Percentiles rank a stretch among this genome's conserved stretches.
Evolutionary conservation across 495 filamentous ascomycete genomes (phyloP).

Genomic region (Lichenothelia convexa): DNA sequence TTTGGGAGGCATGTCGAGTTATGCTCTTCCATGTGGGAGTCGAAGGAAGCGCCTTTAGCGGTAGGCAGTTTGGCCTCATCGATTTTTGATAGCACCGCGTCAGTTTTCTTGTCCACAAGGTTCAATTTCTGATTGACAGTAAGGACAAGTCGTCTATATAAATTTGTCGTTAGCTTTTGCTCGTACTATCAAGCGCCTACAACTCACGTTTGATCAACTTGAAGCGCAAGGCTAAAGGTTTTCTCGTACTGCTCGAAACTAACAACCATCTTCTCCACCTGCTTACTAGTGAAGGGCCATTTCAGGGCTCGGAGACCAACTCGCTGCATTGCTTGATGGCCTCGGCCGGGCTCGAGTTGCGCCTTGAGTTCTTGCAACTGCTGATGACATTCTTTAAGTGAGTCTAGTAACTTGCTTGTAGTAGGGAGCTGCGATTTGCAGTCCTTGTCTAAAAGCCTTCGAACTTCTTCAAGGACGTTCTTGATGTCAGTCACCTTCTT

Average conservation of each 20-base stretch:
- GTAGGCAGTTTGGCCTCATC: conserved; percentile 3
- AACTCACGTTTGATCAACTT: conserved; percentile 26
- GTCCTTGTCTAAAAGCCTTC: conserved; percentile 6
- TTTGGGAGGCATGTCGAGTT: conserved; percentile 9
- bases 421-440: conserved; percentile 5
- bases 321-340: conserved; percentile 12
- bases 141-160: too few species aligned
- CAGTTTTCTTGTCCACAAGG: too few species aligned
- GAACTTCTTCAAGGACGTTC: conserved; percentile 3
- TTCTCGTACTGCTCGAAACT: conserved; percentile 21
- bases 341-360: conserved; percentile 20
- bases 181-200: neutral
- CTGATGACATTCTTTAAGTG: conserved; percentile 12
- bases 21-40: conserved; percentile 7
- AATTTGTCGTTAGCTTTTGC: neutral
- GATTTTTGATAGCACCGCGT: too few species aligned
- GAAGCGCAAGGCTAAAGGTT: conserved; percentile 20
- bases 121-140: conserved; percentile 5
- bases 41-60: conserved; percentile 11
- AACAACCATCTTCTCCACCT: conserved; percentile 20
- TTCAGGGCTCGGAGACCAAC: conserved; percentile 13
- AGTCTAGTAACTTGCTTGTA: conserved; percentile 2
- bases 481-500: conserved; percentile 6
- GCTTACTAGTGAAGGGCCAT: conserved; percentile 26
- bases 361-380: conserved; percentile 18